Evolutionary conservation across 306 rosid species (phyloP), one percentile per base, ranked within the genome.

Genomic region (Datisca glomerata): DNA sequence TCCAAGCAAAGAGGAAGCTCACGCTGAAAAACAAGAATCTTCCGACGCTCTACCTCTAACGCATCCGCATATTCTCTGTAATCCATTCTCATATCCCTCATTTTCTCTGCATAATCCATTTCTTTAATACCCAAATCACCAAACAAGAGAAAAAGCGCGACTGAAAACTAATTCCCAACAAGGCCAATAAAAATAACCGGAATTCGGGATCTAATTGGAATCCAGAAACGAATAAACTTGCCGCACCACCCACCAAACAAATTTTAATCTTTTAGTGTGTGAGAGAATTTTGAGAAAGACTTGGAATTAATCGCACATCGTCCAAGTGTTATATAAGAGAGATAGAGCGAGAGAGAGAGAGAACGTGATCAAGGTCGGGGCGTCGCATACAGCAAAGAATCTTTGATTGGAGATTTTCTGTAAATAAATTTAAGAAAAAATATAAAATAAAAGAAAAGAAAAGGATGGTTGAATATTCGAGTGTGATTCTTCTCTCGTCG

Each of bases 1-100:
- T 87, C 85, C 24, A 79, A 56, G 3, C 93, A 79, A 9, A 83
- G 72, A 38, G 97, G 97, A 20, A 87, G 78, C 56, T 87, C 97
- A 16, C 72, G 65, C 27, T 69, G 60, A 36, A 87, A 87, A 46
- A 82, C 76, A 15, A 73, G 85, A 22, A 87, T 75, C 69, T 87
- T 87, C 1, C 6, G 40, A 45, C 68, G 69, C 49, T 87, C 97
- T 41, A 50, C 42, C 16, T 13, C 29, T 8, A 36, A 10, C n/a
- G 8, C 56, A 9, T 37, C 45, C 1, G 34, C 45, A 17, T 36
- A 51, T 21, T 37, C 22, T 9, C 24, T 37, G 22, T 34, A 51
- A 51, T 37, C 56, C 24, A 51, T 22, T 20, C 55, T 41, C 0
- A 49, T 20, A 4, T 35, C 41, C 34, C 18, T 12, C 24, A 37